A percentile compares a stretch with the other conserved stretches of the same genome.
These are phyloP conservation scores for Fusarium tjaetaba DNA, from an alignment of 2,329 filamentous ascomycete genomes.

Conservation along the genomic window DNA sequence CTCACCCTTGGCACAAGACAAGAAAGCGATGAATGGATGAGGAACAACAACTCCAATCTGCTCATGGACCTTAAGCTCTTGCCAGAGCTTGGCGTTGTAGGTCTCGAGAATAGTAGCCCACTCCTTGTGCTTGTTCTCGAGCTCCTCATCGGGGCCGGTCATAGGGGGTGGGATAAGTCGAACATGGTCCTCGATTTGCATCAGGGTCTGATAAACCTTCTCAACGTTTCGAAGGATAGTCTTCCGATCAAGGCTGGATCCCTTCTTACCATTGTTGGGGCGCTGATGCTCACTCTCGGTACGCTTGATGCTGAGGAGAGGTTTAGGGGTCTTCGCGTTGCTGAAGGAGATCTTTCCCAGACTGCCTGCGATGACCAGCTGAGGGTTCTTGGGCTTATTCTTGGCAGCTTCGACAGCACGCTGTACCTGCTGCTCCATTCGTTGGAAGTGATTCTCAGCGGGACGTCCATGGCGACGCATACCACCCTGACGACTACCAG, in stretches of 20 bases:
- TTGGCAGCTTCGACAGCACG: slow-evolving; percentile 97
- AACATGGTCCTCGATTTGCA: slow-evolving; percentile 94
- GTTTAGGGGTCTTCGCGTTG: slow-evolving; percentile 97
- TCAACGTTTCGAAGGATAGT: slow-evolving; percentile 88
- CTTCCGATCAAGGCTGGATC: slow-evolving; percentile 77
- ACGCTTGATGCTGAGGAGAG: slow-evolving; percentile 93
- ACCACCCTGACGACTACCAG: slow-evolving; percentile 81
- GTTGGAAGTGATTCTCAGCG: slow-evolving; percentile 96
- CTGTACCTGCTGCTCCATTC: slow-evolving; percentile 99
- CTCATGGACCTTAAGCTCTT: slow-evolving; percentile 89
- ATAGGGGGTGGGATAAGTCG: slow-evolving; percentile 75
- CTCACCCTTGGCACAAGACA: slow-evolving; percentile 95
- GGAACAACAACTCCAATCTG: slow-evolving; percentile 80
- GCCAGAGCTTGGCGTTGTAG: slow-evolving; percentile 87
- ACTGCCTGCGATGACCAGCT: slow-evolving; percentile 94
- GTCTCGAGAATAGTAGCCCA: slow-evolving; percentile 70
- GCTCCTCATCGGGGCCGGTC: slow-evolving; percentile 70
- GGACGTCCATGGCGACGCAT: slow-evolving; percentile 80
- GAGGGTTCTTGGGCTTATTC: slow-evolving; percentile 96
- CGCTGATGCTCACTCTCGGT: slow-evolving; percentile 72
- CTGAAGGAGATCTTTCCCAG: slow-evolving; percentile 98
- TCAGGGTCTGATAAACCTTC: slow-evolving; percentile 84
- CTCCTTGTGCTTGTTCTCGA: slow-evolving; percentile 78
- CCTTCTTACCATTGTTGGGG: slow-evolving; percentile 59
- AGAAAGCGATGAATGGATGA: slow-evolving; percentile 95